Percentiles rank a stretch among this genome's conserved stretches.
phyloP scores from a whole-genome alignment of 2,329 filamentous ascomycete genomes.

The Xylariales sp. region DNA sequence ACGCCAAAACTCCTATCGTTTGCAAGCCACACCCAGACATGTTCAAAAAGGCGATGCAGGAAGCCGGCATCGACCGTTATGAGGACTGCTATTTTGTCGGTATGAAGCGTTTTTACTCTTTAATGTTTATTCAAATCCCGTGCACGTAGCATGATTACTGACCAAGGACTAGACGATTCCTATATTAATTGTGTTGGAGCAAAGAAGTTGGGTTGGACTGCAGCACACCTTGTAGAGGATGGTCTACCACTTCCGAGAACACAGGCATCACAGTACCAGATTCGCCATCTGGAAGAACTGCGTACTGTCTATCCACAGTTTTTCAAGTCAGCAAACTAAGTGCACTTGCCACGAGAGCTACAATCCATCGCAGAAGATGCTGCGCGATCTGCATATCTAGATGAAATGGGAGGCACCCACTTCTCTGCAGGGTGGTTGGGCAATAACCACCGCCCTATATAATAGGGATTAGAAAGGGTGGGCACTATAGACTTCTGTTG shows the following conservation, averaged over 20 bases:
- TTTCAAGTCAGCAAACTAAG: conserved; percentile 56
- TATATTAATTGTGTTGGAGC: conserved; percentile 75
- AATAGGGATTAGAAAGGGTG: no score
- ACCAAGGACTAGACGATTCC: conserved; percentile 67
- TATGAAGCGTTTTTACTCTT: conserved; percentile 43
- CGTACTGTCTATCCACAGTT: conserved; percentile 75
- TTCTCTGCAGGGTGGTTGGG: no score
- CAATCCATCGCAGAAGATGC: background rate
- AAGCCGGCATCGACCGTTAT: conserved; percentile 65
- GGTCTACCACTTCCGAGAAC: conserved; percentile 57
- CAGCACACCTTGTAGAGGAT: conserved; percentile 80
- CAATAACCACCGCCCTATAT: no score
- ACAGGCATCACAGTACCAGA: conserved; percentile 68
- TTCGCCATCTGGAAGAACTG: conserved; percentile 72
- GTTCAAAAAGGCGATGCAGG: conserved; percentile 83
- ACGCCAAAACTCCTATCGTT: conserved; percentile 65
- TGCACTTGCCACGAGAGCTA: conserved; percentile 5
- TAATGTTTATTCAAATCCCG: background rate
- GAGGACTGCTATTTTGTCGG: conserved; percentile 90
- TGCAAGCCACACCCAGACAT: conserved; percentile 85
- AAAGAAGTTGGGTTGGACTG: conserved; percentile 77
- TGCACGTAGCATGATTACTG: conserved; percentile 4
- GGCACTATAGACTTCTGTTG: no score
- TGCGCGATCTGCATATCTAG: background rate
- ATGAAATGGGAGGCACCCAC: no score